Base-by-base conservation (phyloP, 73 alveolate species). In the Paramecium octaurelia region DNA sequence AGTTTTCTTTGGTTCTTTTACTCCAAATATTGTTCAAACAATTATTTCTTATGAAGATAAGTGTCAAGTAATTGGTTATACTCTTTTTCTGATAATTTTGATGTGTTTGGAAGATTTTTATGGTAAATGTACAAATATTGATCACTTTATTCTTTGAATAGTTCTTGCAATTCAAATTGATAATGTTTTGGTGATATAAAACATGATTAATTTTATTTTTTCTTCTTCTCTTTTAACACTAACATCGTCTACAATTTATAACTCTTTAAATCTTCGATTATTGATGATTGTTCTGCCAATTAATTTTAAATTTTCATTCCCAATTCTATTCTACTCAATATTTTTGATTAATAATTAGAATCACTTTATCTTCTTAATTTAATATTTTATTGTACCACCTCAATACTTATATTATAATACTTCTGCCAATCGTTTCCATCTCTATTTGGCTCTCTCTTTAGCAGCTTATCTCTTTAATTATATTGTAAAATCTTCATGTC, bases 141-240 rank as follows among this genome's bases (percentile, higher is more conserved):
- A 64, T 64, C 84, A 64, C 50, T 31, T 14, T 24, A 11, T 64
- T 64, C 84, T 24, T 34, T 64, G 29, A 64, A 64, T 64, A 14
- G 12, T 64, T 27, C 84, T 8, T 64, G 12, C 24, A 64, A 64
- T 31, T 14, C 24, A 64, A 64, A 64, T 11, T 64, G 29, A 64
- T 64, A 64, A 64, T 64, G 84, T 24, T 64, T 64, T 31, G 84
- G 84, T 64, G 84, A 12, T 31, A 64, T 64, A 34, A 64, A 64
- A 34, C 84, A 64, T 31, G 84, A 64, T 34, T 64, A 24, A 64
- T 34, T 64, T 27, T 64, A 24, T 64, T 64, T 64, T 42, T 31
- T 27, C 46, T 27, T 64, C 24, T 64, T 64, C 24, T 64, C 84
- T 10, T 64, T 64, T 24, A 64, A 64, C 0, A 64, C 46, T 24